Percentiles rank a stretch among this genome's conserved stretches.
phyloP scores from a whole-genome alignment of 2,329 filamentous ascomycete species.

The Raffaelea deltoideospora region DNA sequence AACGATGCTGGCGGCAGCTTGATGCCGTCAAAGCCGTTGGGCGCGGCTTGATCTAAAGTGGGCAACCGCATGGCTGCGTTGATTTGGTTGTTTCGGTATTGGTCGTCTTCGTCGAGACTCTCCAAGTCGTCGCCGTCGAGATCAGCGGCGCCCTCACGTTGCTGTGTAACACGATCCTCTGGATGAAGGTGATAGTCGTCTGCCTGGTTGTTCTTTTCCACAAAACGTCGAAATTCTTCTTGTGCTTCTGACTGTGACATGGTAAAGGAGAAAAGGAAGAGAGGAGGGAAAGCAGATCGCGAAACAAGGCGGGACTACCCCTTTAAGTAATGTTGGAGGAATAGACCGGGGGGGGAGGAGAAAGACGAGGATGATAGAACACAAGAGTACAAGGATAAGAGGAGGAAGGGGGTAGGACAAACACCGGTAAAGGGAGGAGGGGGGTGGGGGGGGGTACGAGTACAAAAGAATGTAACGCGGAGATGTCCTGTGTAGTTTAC shows the following conservation, averaged over 20 bases:
- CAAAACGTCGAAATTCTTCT: constrained; percentile 50
- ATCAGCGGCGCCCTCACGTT: constrained; percentile 15
- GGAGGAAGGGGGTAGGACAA: too few species aligned
- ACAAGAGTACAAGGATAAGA: too few species aligned
- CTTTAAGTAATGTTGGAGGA: not conserved
- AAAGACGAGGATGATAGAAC: not conserved
- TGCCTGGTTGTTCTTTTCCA: constrained; percentile 38
- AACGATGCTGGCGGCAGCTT: constrained; percentile 47
- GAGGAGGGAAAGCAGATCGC: not conserved
- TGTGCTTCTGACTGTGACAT: constrained; percentile 40
- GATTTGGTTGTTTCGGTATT: constrained; percentile 36
- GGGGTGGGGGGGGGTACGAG: too few species aligned
- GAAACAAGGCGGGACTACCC: not conserved
- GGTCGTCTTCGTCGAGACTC: constrained; percentile 41
- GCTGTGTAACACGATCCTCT: constrained; percentile 37
- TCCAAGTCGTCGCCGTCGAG: constrained; percentile 23
- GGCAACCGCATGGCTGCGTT: constrained; percentile 53
- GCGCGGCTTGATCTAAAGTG: constrained; percentile 31
- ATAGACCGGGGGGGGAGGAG: not conserved
- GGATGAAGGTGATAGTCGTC: constrained; percentile 30
- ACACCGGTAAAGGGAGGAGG: too few species aligned
- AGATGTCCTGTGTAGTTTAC: too few species aligned
- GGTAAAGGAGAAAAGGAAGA: constrained; percentile 14
- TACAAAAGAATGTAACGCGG: too few species aligned
- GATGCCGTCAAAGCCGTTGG: constrained; percentile 28